phyloP scores from a whole-genome alignment of 2,329 filamentous ascomycete genomes.

The Pseudopyricularia cyperi region DNA sequence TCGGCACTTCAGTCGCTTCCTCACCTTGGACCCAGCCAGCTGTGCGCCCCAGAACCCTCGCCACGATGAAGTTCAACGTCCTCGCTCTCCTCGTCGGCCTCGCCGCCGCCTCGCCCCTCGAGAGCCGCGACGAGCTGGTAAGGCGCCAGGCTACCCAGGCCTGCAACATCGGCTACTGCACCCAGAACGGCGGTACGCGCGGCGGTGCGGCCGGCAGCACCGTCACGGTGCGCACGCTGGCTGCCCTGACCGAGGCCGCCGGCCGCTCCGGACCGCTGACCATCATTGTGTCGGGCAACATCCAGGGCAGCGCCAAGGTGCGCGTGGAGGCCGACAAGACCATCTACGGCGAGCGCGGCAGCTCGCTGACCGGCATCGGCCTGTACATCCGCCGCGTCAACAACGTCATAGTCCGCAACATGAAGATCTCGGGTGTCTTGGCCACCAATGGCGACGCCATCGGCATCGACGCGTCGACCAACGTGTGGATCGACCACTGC shows the following conservation, averaged over 20 bases:
- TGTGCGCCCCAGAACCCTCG: neutral
- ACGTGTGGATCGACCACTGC: slow-evolving; percentile 56
- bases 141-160: slow-evolving; percentile 5
- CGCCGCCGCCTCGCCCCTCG: neutral
- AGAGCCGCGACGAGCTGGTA: neutral
- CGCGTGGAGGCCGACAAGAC: slow-evolving; percentile 34
- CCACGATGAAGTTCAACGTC: neutral
- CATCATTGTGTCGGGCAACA: slow-evolving; percentile 30
- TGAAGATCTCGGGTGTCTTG: slow-evolving; percentile 42
- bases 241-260: slow-evolving; percentile 34
- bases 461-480: slow-evolving; percentile 40
- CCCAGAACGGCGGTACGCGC: slow-evolving; percentile 34
- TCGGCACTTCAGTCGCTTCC: neutral
- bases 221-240: slow-evolving; percentile 38
- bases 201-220: slow-evolving; percentile 41
- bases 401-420: slow-evolving; percentile 49
- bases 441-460: slow-evolving; percentile 46
- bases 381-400: slow-evolving; percentile 35
- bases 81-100: slow-evolving; percentile 2
- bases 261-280: slow-evolving; percentile 28
- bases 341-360: slow-evolving; percentile 29
- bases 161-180: slow-evolving; percentile 27
- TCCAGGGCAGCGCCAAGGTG: slow-evolving; percentile 27
- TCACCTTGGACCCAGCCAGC: neutral
- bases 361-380: slow-evolving; percentile 30